Conservation (phyloP, 139 green algal genomes). For the Edaphochlamys debaryana region DNA sequence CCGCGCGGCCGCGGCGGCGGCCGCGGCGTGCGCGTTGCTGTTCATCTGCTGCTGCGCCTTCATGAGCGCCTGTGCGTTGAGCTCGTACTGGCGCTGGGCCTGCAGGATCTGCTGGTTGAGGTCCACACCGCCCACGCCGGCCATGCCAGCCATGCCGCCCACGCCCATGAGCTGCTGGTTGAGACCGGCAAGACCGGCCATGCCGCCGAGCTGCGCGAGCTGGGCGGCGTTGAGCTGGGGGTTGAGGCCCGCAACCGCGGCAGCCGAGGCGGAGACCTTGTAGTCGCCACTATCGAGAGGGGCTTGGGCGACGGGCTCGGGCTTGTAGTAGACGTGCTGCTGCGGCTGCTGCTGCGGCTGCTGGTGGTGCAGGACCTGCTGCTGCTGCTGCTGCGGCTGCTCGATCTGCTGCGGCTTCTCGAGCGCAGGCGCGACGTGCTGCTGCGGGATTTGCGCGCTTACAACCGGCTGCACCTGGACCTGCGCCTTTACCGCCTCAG, state of each 20-base stretch:
- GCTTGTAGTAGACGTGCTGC: neutral
- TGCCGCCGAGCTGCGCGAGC: neutral
- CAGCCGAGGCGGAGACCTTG: neutral
- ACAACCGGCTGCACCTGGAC: neutral
- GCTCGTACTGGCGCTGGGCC: slow-evolving; percentile 34
- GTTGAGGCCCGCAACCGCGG: too few species aligned
- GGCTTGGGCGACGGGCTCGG: neutral
- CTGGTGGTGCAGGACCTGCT: neutral
- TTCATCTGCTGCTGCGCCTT: slow-evolving; percentile 18
- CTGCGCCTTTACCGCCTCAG: neutral
- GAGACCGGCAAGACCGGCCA: neutral
- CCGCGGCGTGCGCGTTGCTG: too few species aligned
- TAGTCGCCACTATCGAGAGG: neutral
- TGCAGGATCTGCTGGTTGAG: slow-evolving; percentile 22
- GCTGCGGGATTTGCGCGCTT: too few species aligned
- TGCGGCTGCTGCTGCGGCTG: neutral
- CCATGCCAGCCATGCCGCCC: neutral
- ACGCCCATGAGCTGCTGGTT: neutral
- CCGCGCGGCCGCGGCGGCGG: too few species aligned
- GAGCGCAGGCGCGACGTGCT: neutral
- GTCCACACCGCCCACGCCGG: neutral
- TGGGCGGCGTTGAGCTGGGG: neutral
- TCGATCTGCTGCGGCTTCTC: neutral
- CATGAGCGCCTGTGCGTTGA: neutral
- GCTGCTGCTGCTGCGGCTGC: neutral